Evolutionary conservation across 805 yeast genomes (phyloP), one percentile per base, ranked within the genome.

Genomic region (Candida coquimbonensis): DNA sequence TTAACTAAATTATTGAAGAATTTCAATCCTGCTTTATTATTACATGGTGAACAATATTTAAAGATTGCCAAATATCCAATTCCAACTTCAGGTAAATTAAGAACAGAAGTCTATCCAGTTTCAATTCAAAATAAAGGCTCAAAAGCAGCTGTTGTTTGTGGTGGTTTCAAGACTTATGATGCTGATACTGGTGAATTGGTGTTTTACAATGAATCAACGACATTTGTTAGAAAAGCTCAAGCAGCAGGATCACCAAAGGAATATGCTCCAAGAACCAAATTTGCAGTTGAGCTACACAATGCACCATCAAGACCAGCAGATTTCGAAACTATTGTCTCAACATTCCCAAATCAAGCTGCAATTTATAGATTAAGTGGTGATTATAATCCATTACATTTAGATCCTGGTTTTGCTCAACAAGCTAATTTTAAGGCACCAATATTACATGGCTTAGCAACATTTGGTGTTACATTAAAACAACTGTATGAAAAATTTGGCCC

Each of bases 21-120:
- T 68, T 91, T 87, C 74, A 87, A 87, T 67, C 96, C 93, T 49
- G 83, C 88, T 79, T 74, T 83, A 66, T 74, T 91, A 60, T 75
- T 91, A 55, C 98, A 91, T 64, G 99, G 98, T 49, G 99, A 91
- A 69, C 97, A 91, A 65, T 91, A 85, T 66, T 72, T 90, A 56
- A 88, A 80, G 66, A 64, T 91, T 51, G 73, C 74, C 52, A 77
- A 81, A 63, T 81, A 76, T 72, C 93, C 95, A 47, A 73, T 91
- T 47, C 95, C 96, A 50, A 77, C 85, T 1, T 73, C 75, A 50
- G 95, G 82, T 4, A 62, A 67, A 2, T 64, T 89, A 38, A 72
- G 66, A 45, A 85, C 95, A 8, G 73, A 73, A 38, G 75, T 78
- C 48, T 69, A 62, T 51, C 89, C 96, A 40, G 70, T 91, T 43